Evolutionary conservation across 1,139 yeast genomes (phyloP).

Genomic region (Suhomyces bolitotheri): DNA sequence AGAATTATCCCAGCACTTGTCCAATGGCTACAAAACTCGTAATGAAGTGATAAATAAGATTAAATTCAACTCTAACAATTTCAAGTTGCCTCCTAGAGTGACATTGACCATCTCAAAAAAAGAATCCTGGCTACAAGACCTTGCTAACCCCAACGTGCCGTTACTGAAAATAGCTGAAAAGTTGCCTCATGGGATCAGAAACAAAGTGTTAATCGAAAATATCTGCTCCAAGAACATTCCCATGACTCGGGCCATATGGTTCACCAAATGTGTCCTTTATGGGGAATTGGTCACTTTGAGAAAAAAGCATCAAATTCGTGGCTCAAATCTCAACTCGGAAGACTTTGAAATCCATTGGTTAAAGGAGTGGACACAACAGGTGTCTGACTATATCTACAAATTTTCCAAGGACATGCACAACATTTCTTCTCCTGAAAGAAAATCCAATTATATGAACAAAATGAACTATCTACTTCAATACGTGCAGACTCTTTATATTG

Average conservation of each 20-base stretch:
- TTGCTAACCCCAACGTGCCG: conserved; percentile 68
- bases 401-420: conserved; percentile 42
- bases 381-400: conserved; percentile 58
- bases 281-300: conserved; percentile 74
- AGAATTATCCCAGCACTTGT: conserved; percentile 51
- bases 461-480: conserved; percentile 62
- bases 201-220: conserved; percentile 70
- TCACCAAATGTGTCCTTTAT: conserved; percentile 80
- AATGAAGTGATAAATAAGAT: conserved; percentile 70
- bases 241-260: conserved; percentile 79
- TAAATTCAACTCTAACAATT: conserved; percentile 50
- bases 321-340: conserved; percentile 16
- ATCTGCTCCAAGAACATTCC: conserved; percentile 70
- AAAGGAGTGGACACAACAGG: conserved; percentile 87
- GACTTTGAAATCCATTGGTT: conserved; percentile 63
- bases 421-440: conserved; percentile 30
- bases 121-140: conserved; percentile 81
- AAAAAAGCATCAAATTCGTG: conserved; percentile 38
- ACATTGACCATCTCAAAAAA: conserved; percentile 84
- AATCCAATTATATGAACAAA: conserved; percentile 50
- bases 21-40: conserved; percentile 60
- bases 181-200: conserved; percentile 89
- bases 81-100: conserved; percentile 81
- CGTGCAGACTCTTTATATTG: conserved; percentile 64
- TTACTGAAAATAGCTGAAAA: conserved; percentile 68